Evolutionary conservation across 139 green algal species (phyloP).

Genomic region (Chlamydomonas asymmetrica): DNA sequence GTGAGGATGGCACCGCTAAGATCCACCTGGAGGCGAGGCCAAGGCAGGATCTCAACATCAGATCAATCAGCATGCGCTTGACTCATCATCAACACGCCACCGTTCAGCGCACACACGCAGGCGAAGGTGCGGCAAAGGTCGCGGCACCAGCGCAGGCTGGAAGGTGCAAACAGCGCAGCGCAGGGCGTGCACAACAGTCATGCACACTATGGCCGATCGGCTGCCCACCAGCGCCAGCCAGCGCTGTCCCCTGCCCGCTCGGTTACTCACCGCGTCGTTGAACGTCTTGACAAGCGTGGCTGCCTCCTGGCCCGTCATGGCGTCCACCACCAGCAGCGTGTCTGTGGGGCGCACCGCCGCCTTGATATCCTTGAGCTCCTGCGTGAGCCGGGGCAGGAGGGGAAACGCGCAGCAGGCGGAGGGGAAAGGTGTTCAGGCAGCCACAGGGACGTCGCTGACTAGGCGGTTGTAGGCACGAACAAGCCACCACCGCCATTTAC

Average conservation of each 20-base stretch:
- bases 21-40: conserved; percentile 51
- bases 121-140: too few species aligned
- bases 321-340: conserved; percentile 97
- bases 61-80: neutral
- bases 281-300: conserved; percentile 88
- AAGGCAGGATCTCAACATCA: too few species aligned
- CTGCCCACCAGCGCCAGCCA: too few species aligned
- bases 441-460: too few species aligned
- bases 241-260: too few species aligned
- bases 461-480: too few species aligned
- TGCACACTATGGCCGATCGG: neutral
- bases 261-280: conserved; percentile 86
- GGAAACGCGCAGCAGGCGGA: too few species aligned
- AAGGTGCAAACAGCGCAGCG: too few species aligned
- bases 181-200: neutral
- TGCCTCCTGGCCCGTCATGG: conserved; percentile 97
- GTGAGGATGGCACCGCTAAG: conserved; percentile 97
- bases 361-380: conserved; percentile 84
- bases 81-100: neutral
- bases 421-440: too few species aligned
- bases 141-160: too few species aligned
- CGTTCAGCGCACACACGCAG: neutral
- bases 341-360: conserved; percentile 80
- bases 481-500: neutral
- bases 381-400: too few species aligned